Evolutionary conservation across 495 filamentous ascomycete genomes (phyloP).

Genomic region (Penicillium mononematosum): DNA sequence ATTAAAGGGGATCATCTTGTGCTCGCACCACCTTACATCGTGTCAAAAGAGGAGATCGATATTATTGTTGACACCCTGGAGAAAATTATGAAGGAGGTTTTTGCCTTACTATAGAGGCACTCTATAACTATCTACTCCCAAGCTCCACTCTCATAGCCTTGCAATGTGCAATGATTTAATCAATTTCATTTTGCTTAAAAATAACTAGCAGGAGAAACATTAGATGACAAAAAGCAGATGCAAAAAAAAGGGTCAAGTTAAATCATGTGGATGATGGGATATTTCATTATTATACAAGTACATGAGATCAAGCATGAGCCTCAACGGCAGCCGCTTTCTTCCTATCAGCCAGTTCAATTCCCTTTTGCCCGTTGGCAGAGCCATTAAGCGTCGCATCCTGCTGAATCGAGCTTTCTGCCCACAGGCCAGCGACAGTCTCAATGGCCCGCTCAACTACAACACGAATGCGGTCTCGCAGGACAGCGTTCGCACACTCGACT

Average conservation of each 20-base stretch:
- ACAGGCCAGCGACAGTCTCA: slow-evolving; percentile 83
- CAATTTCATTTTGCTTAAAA: slow-evolving; percentile 7
- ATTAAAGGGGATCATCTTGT: slow-evolving; percentile 71
- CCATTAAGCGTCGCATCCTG: slow-evolving; percentile 26
- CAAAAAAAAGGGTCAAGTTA: not conserved
- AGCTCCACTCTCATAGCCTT: not conserved
- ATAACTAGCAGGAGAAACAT: not conserved
- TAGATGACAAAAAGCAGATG: not conserved
- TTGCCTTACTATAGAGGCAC: slow-evolving; percentile 21
- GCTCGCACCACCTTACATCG: slow-evolving; percentile 71
- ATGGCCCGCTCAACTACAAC: slow-evolving; percentile 88
- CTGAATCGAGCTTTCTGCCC: slow-evolving; percentile 41
- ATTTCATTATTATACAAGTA: slow-evolving; percentile 26
- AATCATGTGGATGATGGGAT: slow-evolving; percentile 11
- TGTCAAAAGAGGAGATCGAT: slow-evolving; percentile 61
- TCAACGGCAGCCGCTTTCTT: slow-evolving; percentile 30
- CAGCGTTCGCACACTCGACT: slow-evolving; percentile 75
- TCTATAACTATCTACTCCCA: not conserved
- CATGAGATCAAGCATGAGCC: slow-evolving; percentile 24
- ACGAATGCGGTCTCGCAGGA: slow-evolving; percentile 75
- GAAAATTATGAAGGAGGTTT: slow-evolving; percentile 36
- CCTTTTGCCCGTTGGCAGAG: slow-evolving; percentile 11
- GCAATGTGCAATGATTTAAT: not conserved
- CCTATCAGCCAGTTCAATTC: slow-evolving; percentile 16
- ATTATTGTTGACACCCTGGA: slow-evolving; percentile 50